Evolutionary conservation across 1,284 basidiomycete species (phyloP).

Genomic region (Apiotrichum veenhuisii): DNA sequence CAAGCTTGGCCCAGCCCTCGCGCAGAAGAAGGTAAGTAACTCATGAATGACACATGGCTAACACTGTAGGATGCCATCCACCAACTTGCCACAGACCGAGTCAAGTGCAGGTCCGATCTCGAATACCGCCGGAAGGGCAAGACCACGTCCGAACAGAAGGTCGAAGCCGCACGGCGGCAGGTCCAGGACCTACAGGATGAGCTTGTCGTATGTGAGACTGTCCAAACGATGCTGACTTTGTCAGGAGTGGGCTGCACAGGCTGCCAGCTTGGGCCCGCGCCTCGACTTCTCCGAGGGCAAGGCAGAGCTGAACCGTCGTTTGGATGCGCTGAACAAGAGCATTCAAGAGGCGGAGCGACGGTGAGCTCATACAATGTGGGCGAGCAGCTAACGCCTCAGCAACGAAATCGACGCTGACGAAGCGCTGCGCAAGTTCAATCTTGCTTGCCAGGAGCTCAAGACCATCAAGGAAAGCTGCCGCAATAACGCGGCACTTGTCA

Average conservation of each 20-base stretch:
- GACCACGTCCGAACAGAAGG: background rate
- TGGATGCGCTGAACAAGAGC: constrained; percentile 63
- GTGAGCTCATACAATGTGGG: constrained; percentile 49
- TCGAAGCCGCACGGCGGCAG: background rate
- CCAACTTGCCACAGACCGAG: background rate
- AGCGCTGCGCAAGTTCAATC: constrained; percentile 64
- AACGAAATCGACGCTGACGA: constrained; percentile 74
- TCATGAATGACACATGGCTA: background rate
- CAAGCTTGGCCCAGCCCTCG: background rate
- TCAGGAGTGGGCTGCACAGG: constrained; percentile 21
- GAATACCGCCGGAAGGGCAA: background rate
- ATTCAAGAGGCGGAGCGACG: constrained; percentile 66
- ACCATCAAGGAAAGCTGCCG: constrained; percentile 45
- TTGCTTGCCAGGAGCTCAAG: constrained; percentile 11
- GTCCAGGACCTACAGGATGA: background rate
- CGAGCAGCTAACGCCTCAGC: constrained; percentile 51
- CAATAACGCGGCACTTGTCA: background rate
- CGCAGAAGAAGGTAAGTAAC: constrained; percentile 1
- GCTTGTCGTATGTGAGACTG: background rate
- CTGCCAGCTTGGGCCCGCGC: constrained; percentile 52
- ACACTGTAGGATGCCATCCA: constrained; percentile 1
- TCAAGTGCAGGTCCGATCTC: background rate
- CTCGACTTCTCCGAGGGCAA: constrained; percentile 59
- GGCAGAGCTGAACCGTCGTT: constrained; percentile 59
- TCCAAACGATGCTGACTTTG: background rate